Evolutionary conservation across 352 stramenopile genomes (phyloP), one percentile per base, ranked within the genome.

Genomic region (Globisporangium solare): DNA sequence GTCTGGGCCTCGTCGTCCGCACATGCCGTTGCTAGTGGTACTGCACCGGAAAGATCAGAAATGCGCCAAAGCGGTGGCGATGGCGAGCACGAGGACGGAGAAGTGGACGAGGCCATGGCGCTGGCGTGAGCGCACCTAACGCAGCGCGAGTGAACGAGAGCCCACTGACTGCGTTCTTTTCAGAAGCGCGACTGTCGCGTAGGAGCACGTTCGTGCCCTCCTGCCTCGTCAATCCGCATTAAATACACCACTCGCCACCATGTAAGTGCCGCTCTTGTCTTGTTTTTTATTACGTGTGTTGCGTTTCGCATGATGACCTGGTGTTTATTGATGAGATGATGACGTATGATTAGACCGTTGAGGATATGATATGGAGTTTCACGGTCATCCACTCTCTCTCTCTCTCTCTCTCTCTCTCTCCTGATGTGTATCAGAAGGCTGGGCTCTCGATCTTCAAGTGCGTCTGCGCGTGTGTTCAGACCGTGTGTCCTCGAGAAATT

Each of bases 41-140:
- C 27, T 35, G 27, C 2, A 35, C 27, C 27, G 27, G 27, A 35
- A 35, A 3, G 27, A 11, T 35, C 7, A 6, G 27, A 35, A 35
- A 35, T 35, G 27, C 27, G 10, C 27, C 39, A 31, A 62, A 18
- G 35, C 7, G 18, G n/a, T 32, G 21, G n/a, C 35, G 37, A 48
- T 6, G 60, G 68, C 11, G 65, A 63, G 8, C 54, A 58, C 50
- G 63, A 69, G 42, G 63, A 71, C 17, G 62, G 74, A 17, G 65
- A 85, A 60, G 60, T 78, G 41, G 58, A 75, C 21, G 61, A 68
- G 7, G 5, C 27, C 27, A 76, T 79, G 63, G 47, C 71, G 42
- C 56, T 69, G 24, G 39, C 47, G 18, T 56, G 56, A 56, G 51
- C 22, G 43, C 27, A 37, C 42, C 11, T 4, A 35, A 31, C 8